phyloP scores from a whole-genome alignment of 1,284 basidiomycete species.

The Taiwanofungus camphoratus region DNA sequence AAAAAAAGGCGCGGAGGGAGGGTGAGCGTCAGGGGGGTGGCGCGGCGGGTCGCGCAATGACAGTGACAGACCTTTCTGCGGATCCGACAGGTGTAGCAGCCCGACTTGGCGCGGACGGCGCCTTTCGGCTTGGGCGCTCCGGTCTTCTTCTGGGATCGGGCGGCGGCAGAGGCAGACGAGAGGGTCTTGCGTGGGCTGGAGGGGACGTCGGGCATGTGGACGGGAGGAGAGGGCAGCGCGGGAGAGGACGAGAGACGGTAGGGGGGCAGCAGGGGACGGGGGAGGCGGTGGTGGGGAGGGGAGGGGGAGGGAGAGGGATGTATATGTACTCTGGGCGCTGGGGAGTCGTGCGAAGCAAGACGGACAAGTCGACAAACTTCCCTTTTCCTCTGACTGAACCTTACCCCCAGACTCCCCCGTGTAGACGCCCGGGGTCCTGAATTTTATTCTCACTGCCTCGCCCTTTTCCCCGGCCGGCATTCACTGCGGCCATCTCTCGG shows the following conservation, averaged over 20 bases:
- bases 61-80: conserved; percentile 59
- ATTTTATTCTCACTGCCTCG: conserved; percentile 1
- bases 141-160: conserved; percentile 35
- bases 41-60: conserved; percentile 9
- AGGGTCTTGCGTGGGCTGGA: conserved; percentile 27
- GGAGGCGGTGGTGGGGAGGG: conserved; percentile 20
- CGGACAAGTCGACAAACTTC: conserved; percentile 12
- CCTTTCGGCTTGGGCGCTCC: conserved; percentile 69
- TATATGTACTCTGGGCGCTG: conserved; percentile 33
- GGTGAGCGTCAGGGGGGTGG: conserved; percentile 17
- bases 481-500: too few relatives aligned
- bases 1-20: conserved; percentile 13
- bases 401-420: conserved; percentile 4
- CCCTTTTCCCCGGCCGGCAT: too few relatives aligned
- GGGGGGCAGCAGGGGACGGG: conserved; percentile 20
- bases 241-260: conserved; percentile 13
- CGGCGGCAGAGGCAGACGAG: conserved; percentile 31
- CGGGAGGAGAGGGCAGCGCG: conserved; percentile 10
- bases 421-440: conserved; percentile 6
- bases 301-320: conserved; percentile 21
- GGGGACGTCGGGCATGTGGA: conserved; percentile 30
- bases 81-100: conserved; percentile 81
- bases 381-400: conserved; percentile 15
- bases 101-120: conserved; percentile 74
- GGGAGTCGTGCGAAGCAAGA: conserved; percentile 22